Percentiles rank a stretch among this genome's conserved stretches.
Evolutionary conservation across 2,329 filamentous ascomycete genomes (phyloP).

Genomic region (Fusarium sp.): DNA sequence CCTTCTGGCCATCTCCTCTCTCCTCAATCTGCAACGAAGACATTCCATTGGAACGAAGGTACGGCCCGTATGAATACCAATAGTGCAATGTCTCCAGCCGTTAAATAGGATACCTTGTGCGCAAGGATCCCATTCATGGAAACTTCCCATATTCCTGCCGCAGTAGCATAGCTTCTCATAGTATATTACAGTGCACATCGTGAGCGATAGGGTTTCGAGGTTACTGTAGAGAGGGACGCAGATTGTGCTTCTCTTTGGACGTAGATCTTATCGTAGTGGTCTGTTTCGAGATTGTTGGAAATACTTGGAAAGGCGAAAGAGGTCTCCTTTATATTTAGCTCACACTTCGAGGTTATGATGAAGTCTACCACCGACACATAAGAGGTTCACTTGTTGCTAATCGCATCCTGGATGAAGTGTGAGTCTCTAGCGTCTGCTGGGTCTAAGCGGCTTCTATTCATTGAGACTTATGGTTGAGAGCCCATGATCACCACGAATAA

Average conservation of each 20-base stretch:
- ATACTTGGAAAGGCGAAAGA: background rate
- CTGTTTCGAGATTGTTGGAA: fast-evolving
- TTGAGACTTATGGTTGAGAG: fast-evolving
- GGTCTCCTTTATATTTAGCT: too few relatives aligned
- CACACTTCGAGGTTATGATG: background rate
- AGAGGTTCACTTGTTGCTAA: fast-evolving
- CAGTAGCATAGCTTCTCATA: background rate
- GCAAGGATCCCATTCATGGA: background rate
- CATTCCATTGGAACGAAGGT: background rate
- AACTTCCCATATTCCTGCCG: background rate
- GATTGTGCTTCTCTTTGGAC: fast-evolving
- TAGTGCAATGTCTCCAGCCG: background rate
- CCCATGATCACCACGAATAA: fast-evolving
- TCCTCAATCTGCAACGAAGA: background rate
- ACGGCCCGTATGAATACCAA: background rate
- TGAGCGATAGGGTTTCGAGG: fast-evolving
- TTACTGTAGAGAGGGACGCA: fast-evolving
- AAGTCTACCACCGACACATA: fast-evolving
- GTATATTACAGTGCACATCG: background rate
- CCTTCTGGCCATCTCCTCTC: background rate
- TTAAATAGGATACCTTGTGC: background rate
- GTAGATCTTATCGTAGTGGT: fast-evolving
- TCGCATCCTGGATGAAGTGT: background rate
- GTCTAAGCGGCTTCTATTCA: background rate
- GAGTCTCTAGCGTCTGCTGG: fast-evolving